These are phyloP conservation scores for Colletotrichum cereale DNA, from an alignment of 2,329 filamentous ascomycete species.

Conservation along the genomic window DNA sequence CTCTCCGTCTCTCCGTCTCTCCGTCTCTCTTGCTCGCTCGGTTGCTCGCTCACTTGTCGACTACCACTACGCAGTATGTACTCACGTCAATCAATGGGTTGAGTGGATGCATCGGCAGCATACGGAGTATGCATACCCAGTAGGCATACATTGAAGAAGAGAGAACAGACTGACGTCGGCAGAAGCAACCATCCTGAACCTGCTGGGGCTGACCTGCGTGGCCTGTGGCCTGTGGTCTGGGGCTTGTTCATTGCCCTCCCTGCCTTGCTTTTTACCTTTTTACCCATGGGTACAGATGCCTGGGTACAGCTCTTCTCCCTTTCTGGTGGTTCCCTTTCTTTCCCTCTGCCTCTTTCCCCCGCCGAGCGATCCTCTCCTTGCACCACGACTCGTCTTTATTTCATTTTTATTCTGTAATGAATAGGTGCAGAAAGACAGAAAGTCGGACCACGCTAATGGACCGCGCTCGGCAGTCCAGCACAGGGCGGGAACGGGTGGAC, in stretches of 20 bases:
- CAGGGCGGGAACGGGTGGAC: conserved; percentile 7
- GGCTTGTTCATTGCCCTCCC: background rate
- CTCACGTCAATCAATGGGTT: background rate
- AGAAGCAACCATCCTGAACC: background rate
- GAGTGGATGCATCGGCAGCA: no score
- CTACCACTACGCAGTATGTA: no score
- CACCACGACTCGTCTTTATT: background rate
- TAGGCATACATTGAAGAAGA: background rate
- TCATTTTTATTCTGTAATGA: conserved; percentile 4
- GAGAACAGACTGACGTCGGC: background rate
- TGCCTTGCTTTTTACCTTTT: conserved; percentile 16
- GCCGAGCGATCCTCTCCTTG: background rate
- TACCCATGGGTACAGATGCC: no score
- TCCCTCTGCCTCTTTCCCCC: background rate
- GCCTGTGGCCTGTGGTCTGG: background rate
- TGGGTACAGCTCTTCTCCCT: background rate
- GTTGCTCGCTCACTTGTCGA: background rate
- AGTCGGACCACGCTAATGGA: background rate
- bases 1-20: background rate
- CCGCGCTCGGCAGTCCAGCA: conserved; percentile 22
- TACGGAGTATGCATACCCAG: no score
- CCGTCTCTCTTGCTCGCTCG: background rate
- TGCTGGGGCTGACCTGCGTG: background rate
- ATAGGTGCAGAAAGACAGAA: background rate
- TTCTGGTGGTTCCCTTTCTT: background rate